Percentiles rank a stretch among this genome's conserved stretches.
These are phyloP conservation scores for Hyaloscypha finlandica DNA, from an alignment of 495 filamentous ascomycete genomes.

Conservation along the genomic window DNA sequence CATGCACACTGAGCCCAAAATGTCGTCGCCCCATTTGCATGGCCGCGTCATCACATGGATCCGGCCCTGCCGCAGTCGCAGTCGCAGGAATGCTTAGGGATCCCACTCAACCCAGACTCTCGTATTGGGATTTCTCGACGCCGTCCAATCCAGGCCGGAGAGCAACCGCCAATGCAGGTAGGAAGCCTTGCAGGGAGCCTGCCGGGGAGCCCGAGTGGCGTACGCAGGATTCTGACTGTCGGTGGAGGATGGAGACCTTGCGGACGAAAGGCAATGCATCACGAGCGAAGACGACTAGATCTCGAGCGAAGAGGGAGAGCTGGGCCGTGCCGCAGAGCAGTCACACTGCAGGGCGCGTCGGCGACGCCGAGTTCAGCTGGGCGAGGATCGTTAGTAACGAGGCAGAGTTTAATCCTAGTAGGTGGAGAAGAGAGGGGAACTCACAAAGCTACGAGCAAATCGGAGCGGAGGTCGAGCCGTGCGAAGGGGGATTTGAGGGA, in stretches of 20 bases:
- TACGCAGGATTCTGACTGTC: slow-evolving; percentile 1
- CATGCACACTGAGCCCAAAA: no score
- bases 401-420: slow-evolving; percentile 11
- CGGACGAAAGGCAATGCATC: background rate
- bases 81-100: no score
- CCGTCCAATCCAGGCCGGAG: slow-evolving; percentile 6
- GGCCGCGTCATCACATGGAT: no score
- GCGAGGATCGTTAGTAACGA: slow-evolving; percentile 8
- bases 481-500: slow-evolving; percentile 8
- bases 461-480: background rate
- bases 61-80: no score
- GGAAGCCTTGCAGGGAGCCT: slow-evolving; percentile 17
- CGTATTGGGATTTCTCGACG: slow-evolving; percentile 1
- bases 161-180: background rate
- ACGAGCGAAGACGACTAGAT: slow-evolving; percentile 7
- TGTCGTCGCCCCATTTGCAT: no score
- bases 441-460: slow-evolving; percentile 7
- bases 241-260: background rate
- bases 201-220: background rate
- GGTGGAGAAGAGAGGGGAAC: slow-evolving; percentile 18
- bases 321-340: slow-evolving; percentile 2
- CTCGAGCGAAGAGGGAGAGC: slow-evolving; percentile 12
- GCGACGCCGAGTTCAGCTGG: slow-evolving; percentile 15
- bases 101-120: slow-evolving; percentile 9
- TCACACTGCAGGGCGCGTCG: background rate